Percentiles rank a stretch among this genome's conserved stretches.
These are phyloP conservation scores for Cercospora sp. DNA, from an alignment of 2,329 filamentous ascomycete genomes.

Conservation along the genomic window DNA sequence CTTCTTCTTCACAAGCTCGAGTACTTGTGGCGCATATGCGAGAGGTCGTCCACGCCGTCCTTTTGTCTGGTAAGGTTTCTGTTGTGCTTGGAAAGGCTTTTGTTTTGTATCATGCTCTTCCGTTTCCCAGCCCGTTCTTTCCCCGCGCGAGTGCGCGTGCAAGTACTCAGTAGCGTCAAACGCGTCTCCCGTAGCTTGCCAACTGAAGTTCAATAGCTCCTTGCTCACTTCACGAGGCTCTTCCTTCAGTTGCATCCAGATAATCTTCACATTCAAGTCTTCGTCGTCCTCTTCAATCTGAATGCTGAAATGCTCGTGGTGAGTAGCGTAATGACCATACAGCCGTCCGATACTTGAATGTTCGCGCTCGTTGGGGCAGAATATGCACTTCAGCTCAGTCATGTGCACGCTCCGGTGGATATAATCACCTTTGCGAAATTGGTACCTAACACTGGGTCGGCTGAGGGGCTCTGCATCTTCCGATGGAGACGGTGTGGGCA, in stretches of 20 bases:
- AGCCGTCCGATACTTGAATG: conserved; percentile 35
- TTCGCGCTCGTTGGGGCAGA: conserved; percentile 25
- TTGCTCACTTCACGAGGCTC: background rate
- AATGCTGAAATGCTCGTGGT: conserved; percentile 42
- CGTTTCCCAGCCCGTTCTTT: conserved; percentile 35
- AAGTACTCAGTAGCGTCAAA: conserved; percentile 38
- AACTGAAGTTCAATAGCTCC: conserved; percentile 32
- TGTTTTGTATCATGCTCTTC: conserved; percentile 3
- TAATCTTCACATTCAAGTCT: conserved; percentile 16
- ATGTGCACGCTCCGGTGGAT: conserved; percentile 10
- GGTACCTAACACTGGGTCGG: conserved; percentile 32
- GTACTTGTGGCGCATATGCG: background rate
- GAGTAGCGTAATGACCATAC: conserved; percentile 38
- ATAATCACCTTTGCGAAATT: conserved; percentile 16
- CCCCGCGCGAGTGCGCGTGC: conserved; percentile 37
- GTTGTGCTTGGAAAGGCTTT: background rate
- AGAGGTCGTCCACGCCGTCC: background rate
- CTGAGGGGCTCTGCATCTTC: conserved; percentile 19
- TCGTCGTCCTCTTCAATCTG: conserved; percentile 25
- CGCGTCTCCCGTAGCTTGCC: conserved; percentile 38
- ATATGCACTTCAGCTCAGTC: conserved; percentile 30
- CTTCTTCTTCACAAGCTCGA: conserved; percentile 10
- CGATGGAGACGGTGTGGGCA: conserved; percentile 33
- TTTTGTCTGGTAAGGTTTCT: background rate
- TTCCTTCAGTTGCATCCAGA: conserved; percentile 23